Base-by-base conservation (phyloP, 2,329 filamentous ascomycete genomes). In the Dothiorella sarmentorum region DNA sequence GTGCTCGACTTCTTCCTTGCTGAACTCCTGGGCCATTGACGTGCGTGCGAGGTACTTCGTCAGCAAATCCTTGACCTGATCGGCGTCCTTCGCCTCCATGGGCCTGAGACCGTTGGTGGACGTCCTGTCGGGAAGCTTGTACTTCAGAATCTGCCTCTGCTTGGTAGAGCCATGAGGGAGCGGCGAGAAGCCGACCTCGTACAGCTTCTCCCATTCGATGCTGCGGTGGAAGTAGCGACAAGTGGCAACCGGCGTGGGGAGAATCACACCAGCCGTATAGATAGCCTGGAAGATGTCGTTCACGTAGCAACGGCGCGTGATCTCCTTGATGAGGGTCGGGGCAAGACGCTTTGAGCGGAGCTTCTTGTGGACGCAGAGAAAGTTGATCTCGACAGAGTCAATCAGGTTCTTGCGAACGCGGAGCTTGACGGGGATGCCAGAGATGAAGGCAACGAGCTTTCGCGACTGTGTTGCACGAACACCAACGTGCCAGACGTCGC, bases 291-390 rank as follows among this genome's bases (percentile, higher is more conserved):
- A 97, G 64, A 95, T 88, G 59, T 87, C 89, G 63, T 89, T 81
- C 47, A 91, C 76, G 74, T 97, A 95, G 79, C 91, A 96, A 63
- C 91, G 84, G 47, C 94, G 88, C 4, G 94, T 99, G 67, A 99
- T 91, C 73, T 99, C 94, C 75, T 97, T 97, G 80, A 99, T 99
- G 56, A 99, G 84, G 2, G 97, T 89, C 0, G 94, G 94, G 0
- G 94, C 87, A 42, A 99, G 85, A 56, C 94, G 87, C 79, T 97
- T 97, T 60, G 89, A 86, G 52, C 94, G 90, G 29, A 99, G 85
- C 77, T 97, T 97, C 81, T 97, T 97, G 81, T 99, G 94, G 58
- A 99, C 88, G 69, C 92, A 96, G 64, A 99, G 86, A 76, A 97
- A 99, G 79, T 99, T 99, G 76, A 99, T 94, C 74, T 99, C 94